Evolutionary conservation across 176 grass and related monocot genomes (phyloP).

Genomic region (Chrysopogon serrulatus): DNA sequence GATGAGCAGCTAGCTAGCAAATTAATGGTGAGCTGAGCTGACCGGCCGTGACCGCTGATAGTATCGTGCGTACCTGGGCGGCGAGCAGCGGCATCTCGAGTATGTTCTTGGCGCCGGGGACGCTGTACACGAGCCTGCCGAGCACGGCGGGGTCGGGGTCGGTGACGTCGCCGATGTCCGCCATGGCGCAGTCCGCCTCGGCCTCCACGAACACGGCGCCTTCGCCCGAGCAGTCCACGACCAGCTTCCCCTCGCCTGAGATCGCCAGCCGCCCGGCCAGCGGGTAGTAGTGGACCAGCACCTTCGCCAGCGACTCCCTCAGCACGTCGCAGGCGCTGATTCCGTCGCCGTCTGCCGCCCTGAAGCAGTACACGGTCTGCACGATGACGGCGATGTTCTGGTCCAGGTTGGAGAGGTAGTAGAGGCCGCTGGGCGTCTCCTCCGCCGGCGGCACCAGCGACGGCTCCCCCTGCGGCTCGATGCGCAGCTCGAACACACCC

Average conservation of each 20-base stretch:
- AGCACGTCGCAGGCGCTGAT: constrained; percentile 17
- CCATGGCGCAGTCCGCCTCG: constrained; percentile 50
- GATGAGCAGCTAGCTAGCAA: neutral
- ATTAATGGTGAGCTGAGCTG: neutral
- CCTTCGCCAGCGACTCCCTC: constrained; percentile 52
- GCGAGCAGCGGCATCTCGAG: constrained; percentile 65
- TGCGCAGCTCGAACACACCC: constrained; percentile 18
- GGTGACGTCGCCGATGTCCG: constrained; percentile 51
- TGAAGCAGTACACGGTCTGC: constrained; percentile 80
- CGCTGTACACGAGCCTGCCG: constrained; percentile 60
- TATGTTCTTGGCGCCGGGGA: constrained; percentile 71
- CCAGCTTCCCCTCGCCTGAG: constrained; percentile 55
- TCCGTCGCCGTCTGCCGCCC: neutral
- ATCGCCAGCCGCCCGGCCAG: constrained; percentile 47
- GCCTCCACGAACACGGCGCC: constrained; percentile 75
- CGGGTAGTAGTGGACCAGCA: constrained; percentile 60
- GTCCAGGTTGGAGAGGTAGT: constrained; percentile 77
- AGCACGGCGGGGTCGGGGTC: constrained; percentile 54
- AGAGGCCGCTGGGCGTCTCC: constrained; percentile 30
- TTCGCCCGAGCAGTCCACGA: constrained; percentile 56
- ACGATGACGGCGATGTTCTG: constrained; percentile 81
- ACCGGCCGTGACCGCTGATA: no score
- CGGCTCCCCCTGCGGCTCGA: constrained; percentile 37
- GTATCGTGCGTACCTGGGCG: constrained; percentile 44
- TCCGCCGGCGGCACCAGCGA: constrained; percentile 37